These are phyloP conservation scores for Cruciata laevipes DNA, from an alignment of 257 asterid genomes.

Conservation along the genomic window DNA sequence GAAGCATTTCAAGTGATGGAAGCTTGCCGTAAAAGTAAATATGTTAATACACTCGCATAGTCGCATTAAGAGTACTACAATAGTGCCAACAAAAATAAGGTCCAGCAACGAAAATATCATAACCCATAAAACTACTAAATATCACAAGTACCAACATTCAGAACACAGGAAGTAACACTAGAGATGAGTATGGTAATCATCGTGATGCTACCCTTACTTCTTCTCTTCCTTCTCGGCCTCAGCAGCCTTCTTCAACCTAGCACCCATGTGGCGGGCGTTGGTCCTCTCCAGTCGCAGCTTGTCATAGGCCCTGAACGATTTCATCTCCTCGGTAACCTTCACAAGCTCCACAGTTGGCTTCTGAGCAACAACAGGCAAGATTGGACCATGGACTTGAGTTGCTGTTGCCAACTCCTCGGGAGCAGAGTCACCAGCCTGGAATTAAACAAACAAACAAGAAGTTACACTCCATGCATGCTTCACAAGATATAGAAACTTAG, in stretches of 20 bases:
- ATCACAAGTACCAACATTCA: not conserved
- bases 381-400: constrained; percentile 47
- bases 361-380: constrained; percentile 38
- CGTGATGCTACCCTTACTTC: constrained; percentile 26
- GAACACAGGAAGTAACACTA: not conserved
- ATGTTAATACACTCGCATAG: no score
- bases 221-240: constrained; percentile 70
- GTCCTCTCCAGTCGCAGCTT: constrained; percentile 59
- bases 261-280: constrained; percentile 51
- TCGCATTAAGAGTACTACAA: no score
- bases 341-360: constrained; percentile 57
- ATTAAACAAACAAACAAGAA: not conserved
- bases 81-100: no score
- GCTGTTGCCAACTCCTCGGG: constrained; percentile 63
- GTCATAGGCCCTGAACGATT: constrained; percentile 9
- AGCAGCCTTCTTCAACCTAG: constrained; percentile 58
- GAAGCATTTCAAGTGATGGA: no score
- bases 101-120: no score
- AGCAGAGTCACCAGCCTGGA: constrained; percentile 59
- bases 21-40: no score
- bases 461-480: not conserved
- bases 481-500: not conserved
- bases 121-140: no score
- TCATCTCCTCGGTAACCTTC: constrained; percentile 54
- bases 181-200: not conserved